Evolutionary conservation across 176 grass and related monocot genomes (phyloP).

Genomic region (Otatea glauca): DNA sequence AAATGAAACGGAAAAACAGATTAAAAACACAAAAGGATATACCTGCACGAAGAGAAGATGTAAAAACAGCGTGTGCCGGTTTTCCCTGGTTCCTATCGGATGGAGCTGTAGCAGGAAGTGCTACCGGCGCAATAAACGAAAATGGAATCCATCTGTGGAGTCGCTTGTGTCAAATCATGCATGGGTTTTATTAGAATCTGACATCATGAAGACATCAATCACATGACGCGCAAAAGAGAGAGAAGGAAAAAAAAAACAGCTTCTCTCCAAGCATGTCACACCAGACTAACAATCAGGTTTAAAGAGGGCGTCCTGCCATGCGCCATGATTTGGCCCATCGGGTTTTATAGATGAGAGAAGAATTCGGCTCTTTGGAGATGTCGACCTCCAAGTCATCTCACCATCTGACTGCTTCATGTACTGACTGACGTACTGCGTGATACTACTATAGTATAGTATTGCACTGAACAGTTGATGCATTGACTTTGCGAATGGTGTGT

Average conservation of each 20-base stretch:
- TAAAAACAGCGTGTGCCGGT: not conserved
- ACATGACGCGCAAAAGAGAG: not conserved
- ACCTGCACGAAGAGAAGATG: not conserved
- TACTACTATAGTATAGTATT: not conserved
- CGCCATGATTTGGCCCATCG: slow-evolving; percentile 50
- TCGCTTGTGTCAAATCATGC: slow-evolving; percentile 35
- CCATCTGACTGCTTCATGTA: slow-evolving; percentile 2
- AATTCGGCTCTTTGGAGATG: slow-evolving; percentile 6
- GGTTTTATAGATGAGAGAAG: not conserved
- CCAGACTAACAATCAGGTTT: slow-evolving; percentile 28
- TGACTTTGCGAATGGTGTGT: not conserved
- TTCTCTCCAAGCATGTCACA: slow-evolving; percentile 15
- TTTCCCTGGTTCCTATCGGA: not conserved
- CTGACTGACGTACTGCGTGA: not conserved
- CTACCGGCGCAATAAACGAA: slow-evolving; percentile 35
- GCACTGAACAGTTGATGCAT: not conserved
- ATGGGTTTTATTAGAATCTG: slow-evolving; percentile 34
- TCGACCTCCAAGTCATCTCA: slow-evolving; percentile 28
- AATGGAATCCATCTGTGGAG: slow-evolving; percentile 3
- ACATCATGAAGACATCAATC: slow-evolving; percentile 53
- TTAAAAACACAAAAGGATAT: not conserved
- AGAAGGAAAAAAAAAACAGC: not conserved
- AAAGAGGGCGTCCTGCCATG: slow-evolving; percentile 39
- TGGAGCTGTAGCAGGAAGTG: not conserved
- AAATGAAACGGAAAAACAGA: not conserved